These are phyloP conservation scores for Solanum appendiculatum DNA, from an alignment of 257 asterid species.

Conservation along the genomic window DNA sequence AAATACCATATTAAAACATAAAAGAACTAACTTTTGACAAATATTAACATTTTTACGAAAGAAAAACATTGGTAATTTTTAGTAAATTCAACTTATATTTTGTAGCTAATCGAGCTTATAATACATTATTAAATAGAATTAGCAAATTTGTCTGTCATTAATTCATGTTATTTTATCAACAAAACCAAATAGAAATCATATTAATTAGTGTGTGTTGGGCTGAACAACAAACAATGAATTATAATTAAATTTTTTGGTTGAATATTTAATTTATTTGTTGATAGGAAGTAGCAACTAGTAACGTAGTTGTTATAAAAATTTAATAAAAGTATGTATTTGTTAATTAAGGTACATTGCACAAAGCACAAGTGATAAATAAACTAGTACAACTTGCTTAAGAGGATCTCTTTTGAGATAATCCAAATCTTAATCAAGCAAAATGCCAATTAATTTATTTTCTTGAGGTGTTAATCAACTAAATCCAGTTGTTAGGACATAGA, in stretches of 20 bases:
- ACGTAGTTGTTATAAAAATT: neutral
- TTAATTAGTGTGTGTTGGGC: neutral
- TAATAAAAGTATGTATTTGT: neutral
- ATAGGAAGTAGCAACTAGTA: neutral
- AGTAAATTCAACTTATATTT: neutral
- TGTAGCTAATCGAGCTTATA: neutral
- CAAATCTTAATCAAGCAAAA: conserved; percentile 4
- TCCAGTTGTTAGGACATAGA: conserved; percentile 2
- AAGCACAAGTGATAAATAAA: neutral
- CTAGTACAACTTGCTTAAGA: neutral
- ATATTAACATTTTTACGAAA: neutral
- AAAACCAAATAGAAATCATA: neutral
- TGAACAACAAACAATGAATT: neutral
- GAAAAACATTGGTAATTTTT: neutral
- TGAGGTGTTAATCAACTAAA: neutral
- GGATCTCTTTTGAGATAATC: neutral
- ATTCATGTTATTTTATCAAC: neutral
- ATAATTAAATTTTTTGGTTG: neutral
- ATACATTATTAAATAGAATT: neutral
- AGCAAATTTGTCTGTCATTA: neutral
- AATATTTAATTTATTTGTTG: neutral
- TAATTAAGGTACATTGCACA: conserved; percentile 2
- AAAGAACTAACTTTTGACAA: neutral
- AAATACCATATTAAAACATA: neutral
- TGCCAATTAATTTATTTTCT: neutral